These are phyloP conservation scores for Mycena leptocephala DNA, from an alignment of 768 basidiomycete genomes.

Conservation along the genomic window DNA sequence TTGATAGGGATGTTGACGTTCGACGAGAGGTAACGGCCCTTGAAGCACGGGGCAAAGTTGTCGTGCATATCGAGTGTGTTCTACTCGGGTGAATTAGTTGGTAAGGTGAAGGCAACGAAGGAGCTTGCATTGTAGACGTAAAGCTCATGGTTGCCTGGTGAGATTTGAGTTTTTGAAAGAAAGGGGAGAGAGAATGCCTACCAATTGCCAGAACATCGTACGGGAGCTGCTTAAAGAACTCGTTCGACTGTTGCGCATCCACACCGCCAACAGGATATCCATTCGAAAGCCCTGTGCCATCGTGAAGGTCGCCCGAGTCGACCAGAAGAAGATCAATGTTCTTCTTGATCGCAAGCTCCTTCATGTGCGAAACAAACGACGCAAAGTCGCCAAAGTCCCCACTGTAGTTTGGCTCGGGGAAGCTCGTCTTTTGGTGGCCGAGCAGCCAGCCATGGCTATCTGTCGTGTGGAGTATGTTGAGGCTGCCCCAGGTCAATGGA, in stretches of 20 bases:
- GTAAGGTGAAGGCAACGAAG: not conserved
- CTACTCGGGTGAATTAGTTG: not conserved
- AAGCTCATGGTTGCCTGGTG: conserved; percentile 70
- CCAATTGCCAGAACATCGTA: conserved; percentile 89
- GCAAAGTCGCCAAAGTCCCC: too few relatives aligned
- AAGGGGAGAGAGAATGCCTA: not conserved
- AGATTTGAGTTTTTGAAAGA: not conserved
- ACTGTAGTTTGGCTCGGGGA: too few relatives aligned
- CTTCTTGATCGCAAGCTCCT: conserved; percentile 76
- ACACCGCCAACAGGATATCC: conserved; percentile 80
- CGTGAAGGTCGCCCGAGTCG: too few relatives aligned
- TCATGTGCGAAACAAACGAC: conserved; percentile 89
- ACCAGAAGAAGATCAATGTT: conserved; percentile 88
- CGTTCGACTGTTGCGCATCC: conserved; percentile 68
- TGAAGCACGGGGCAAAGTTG: conserved; percentile 31
- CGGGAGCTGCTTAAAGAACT: conserved; percentile 64
- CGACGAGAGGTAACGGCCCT: too few relatives aligned
- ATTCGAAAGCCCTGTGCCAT: conserved; percentile 86
- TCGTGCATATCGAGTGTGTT: conserved; percentile 25
- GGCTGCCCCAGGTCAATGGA: conserved; percentile 76
- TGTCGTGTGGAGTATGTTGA: conserved; percentile 82
- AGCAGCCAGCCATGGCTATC: conserved; percentile 85
- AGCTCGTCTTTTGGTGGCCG: conserved; percentile 83
- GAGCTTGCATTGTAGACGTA: conserved; percentile 29
- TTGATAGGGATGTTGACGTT: conserved; percentile 89